These are phyloP conservation scores for Naganishia cerealis DNA, from an alignment of 1,284 basidiomycete genomes.

Conservation along the genomic window DNA sequence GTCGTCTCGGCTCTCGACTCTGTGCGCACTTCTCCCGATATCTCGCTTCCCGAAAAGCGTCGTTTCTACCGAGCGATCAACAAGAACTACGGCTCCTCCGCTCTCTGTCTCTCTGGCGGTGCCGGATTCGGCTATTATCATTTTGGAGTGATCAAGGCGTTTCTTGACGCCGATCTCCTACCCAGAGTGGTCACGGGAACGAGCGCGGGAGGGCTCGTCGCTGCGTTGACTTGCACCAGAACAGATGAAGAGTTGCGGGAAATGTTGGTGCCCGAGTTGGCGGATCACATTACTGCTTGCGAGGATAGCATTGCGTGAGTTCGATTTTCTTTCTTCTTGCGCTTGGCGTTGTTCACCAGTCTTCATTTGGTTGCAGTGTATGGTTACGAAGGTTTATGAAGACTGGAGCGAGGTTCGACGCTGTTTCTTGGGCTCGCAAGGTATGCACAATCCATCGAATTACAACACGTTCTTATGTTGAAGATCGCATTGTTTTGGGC, in stretches of 20 bases:
- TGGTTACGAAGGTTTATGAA: constrained; percentile 80
- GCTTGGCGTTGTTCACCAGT: not conserved
- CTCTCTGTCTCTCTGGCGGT: constrained; percentile 89
- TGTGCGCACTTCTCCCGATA: constrained; percentile 68
- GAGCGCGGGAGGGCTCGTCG: constrained; percentile 85
- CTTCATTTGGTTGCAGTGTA: constrained; percentile 58
- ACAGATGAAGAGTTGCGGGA: constrained; percentile 82
- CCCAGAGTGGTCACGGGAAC: constrained; percentile 87
- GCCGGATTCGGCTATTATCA: constrained; percentile 85
- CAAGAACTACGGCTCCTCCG: constrained; percentile 83
- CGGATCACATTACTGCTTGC: constrained; percentile 85
- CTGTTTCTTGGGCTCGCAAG: constrained; percentile 86
- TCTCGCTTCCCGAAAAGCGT: constrained; percentile 84
- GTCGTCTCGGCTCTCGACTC: constrained; percentile 71
- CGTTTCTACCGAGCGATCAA: constrained; percentile 87
- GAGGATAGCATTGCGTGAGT: constrained; percentile 61
- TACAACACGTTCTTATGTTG: not conserved
- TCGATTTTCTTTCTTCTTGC: constrained; percentile 36
- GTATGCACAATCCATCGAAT: constrained; percentile 52
- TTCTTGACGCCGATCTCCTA: constrained; percentile 81
- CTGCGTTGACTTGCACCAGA: constrained; percentile 76
- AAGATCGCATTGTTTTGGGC: not conserved
- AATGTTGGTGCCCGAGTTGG: constrained; percentile 76
- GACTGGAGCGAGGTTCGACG: constrained; percentile 92
- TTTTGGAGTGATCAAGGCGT: constrained; percentile 86